Evolutionary conservation across 148 eudicot genomes (phyloP), one percentile per base, ranked within the genome.

Genomic region (Arbutus unedo): DNA sequence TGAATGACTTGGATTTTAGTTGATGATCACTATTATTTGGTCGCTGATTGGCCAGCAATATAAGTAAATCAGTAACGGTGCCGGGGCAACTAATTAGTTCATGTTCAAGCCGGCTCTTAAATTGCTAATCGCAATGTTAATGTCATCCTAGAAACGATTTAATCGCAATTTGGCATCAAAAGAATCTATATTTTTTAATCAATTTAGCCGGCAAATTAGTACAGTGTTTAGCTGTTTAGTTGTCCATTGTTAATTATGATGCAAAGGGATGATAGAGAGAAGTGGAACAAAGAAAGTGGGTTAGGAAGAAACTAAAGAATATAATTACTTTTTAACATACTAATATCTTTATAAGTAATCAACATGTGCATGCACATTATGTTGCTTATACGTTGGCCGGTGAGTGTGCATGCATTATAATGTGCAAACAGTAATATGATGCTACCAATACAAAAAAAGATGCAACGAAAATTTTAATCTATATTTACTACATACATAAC

Each of bases 311-410:
- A 23, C 8, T 31, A 23, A 66, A 3, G 43, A 23, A 64, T 23
- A 64, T 9, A 23, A 68, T 68, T 68, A 2, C 18, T 5, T 68
- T 70, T 70, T 70, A 41, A 70, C 48, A 41, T 68, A 70, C 55
- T 53, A 70, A 1, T 0, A 13, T 16, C 15, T 31, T 41, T 70
- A 38, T 2, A 70, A 70, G 47, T 74, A 16, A 74, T 47, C 77
- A 74, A 74, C 51, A 72, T 72, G 77, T 74, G 77, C 77, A 74
- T 19, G 77, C 23, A 74, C 77, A 19, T 74, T 74, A 74, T 18
- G 51, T 47, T 44, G 31, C 23, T 23, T 64, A 23, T 64, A 23
- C 38, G 10, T 54, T 54, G 56, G 56, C 56, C 56, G 56, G 56
- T n/a, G n/a, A n/a, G n/a, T 60, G 66, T 15, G 70, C 70, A 19